phyloP scores from a whole-genome alignment of 495 filamentous ascomycete species.

The Penicillium canescens region DNA sequence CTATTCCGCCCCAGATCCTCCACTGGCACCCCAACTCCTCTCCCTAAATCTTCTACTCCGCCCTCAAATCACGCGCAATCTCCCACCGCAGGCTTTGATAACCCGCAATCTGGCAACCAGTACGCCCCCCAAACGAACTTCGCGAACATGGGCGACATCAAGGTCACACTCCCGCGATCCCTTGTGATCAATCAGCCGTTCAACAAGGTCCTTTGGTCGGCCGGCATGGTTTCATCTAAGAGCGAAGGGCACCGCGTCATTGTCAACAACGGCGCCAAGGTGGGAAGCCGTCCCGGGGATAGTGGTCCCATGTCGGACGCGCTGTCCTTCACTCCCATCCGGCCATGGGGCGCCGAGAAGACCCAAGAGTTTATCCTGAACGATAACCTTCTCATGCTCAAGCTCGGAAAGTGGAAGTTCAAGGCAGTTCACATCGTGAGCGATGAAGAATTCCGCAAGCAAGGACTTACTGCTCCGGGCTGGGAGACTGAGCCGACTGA shows the following conservation, averaged over 20 bases:
- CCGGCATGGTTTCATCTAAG: conserved; percentile 64
- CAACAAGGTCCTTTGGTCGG: conserved; percentile 62
- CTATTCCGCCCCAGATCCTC: conserved; percentile 52
- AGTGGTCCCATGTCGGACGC: conserved; percentile 53
- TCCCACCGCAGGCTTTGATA: conserved; percentile 25
- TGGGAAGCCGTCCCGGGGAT: conserved; percentile 61
- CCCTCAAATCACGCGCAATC: conserved; percentile 20
- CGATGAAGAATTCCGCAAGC: conserved; percentile 63
- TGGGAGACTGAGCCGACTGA: conserved; percentile 29
- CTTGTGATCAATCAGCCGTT: conserved; percentile 63
- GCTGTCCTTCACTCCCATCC: conserved; percentile 64
- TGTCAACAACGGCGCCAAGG: conserved; percentile 57
- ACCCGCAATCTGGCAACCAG: conserved; percentile 40
- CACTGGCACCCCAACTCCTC: conserved; percentile 40
- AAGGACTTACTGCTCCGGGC: conserved; percentile 44
- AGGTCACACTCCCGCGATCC: conserved; percentile 66
- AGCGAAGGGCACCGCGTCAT: conserved; percentile 68
- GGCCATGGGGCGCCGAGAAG: conserved; percentile 55
- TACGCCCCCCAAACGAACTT: conserved; percentile 46
- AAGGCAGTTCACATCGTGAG: conserved; percentile 69
- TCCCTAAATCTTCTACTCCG: conserved; percentile 27
- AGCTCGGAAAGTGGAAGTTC: conserved; percentile 80
- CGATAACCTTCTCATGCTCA: conserved; percentile 63
- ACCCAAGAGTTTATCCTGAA: conserved; percentile 64
- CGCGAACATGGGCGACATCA: conserved; percentile 47